Evolutionary conservation across 1,284 basidiomycete genomes (phyloP).

Genomic region (Ganoderma sp.): DNA sequence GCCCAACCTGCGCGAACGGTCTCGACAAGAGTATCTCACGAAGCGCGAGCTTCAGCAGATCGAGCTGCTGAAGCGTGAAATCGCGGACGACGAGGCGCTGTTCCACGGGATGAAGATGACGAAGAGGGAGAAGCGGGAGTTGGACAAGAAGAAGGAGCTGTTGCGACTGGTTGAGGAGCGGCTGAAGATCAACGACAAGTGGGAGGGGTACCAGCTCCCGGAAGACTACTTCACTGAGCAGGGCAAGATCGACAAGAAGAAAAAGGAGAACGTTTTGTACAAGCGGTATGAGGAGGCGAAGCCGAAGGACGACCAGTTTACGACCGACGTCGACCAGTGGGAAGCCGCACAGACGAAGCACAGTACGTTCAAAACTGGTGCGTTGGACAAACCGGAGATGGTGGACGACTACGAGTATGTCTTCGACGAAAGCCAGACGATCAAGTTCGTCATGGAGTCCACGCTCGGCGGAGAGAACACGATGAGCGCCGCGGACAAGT

Average conservation of each 20-base stretch:
- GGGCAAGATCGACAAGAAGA: conserved; percentile 98
- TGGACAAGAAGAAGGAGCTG: conserved; percentile 93
- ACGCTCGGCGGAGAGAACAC: conserved; percentile 70
- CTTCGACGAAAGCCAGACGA: conserved; percentile 97
- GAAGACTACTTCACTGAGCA: conserved; percentile 99
- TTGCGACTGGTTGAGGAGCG: conserved; percentile 93
- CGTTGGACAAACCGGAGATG: conserved; percentile 83
- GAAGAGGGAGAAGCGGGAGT: conserved; percentile 80
- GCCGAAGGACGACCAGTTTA: conserved; percentile 88
- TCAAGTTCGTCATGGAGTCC: conserved; percentile 92
- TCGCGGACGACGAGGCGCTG: conserved; percentile 88
- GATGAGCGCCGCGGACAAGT: conserved; percentile 87
- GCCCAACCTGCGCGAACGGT: conserved; percentile 83
- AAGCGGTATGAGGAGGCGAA: conserved; percentile 94
- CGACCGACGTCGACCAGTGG: conserved; percentile 97
- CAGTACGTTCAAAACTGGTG: conserved; percentile 88
- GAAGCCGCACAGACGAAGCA: conserved; percentile 91
- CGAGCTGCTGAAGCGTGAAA: conserved; percentile 91
- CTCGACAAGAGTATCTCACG: conserved; percentile 92
- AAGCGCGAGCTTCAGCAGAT: conserved; percentile 97
- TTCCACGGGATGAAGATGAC: conserved; percentile 91
- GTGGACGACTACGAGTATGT: conserved; percentile 96
- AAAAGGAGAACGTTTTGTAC: conserved; percentile 93
- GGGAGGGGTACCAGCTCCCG: conserved; percentile 92
- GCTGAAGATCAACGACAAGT: conserved; percentile 91